These are phyloP conservation scores for Plantago coronopus DNA, from an alignment of 305 asterid species.

Conservation along the genomic window DNA sequence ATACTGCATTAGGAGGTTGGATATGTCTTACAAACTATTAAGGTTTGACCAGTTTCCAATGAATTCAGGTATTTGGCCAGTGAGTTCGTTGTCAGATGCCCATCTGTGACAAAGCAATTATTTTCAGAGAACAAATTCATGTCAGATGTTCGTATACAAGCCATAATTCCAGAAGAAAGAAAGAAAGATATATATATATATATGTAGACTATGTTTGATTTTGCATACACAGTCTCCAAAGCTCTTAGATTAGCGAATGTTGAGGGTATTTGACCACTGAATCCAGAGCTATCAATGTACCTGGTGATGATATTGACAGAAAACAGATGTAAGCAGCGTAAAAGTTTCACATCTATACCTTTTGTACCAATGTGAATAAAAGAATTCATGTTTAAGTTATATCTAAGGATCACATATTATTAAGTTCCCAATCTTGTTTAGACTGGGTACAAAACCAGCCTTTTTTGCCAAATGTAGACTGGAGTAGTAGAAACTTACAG, in stretches of 20 bases:
- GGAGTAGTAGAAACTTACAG: slow-evolving; percentile 25
- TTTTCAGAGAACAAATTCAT: background rate
- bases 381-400: too few species aligned
- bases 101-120: slow-evolving; percentile 32
- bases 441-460: too few species aligned
- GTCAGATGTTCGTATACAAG: slow-evolving; percentile 6
- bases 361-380: background rate
- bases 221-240: slow-evolving; percentile 47
- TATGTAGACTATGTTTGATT: background rate
- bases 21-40: slow-evolving; percentile 29
- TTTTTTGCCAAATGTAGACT: background rate
- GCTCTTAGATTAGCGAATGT: slow-evolving; percentile 47
- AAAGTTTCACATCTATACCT: background rate
- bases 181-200: background rate
- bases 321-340: background rate
- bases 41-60: slow-evolving; percentile 55
- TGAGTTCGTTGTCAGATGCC: slow-evolving; percentile 45
- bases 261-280: slow-evolving; percentile 60
- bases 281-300: slow-evolving; percentile 49
- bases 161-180: background rate
- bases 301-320: background rate
- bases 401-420: too few species aligned
- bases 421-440: too few species aligned
- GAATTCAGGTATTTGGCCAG: slow-evolving; percentile 52
- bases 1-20: slow-evolving; percentile 1